Evolutionary conservation across 345 rosid species (phyloP).

Genomic region (Pistacia vera): DNA sequence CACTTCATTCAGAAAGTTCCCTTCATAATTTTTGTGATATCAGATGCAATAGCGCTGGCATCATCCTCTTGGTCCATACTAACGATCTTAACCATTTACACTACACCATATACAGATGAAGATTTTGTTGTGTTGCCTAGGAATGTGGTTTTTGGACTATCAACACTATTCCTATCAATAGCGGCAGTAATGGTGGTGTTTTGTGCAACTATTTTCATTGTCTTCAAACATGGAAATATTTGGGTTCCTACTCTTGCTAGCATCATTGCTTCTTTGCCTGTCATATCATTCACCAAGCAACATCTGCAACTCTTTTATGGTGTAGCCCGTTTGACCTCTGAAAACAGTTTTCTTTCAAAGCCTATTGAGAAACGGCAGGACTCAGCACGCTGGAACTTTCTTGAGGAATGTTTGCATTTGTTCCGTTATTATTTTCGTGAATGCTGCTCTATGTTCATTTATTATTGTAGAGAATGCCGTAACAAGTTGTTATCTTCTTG

Average conservation of each 20-base stretch:
- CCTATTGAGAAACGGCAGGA: too few species aligned
- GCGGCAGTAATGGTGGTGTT: neutral
- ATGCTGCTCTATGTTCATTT: too few species aligned
- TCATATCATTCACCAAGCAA: neutral
- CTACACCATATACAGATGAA: neutral
- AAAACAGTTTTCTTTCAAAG: neutral
- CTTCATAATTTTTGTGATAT: conserved; percentile 12
- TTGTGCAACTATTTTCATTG: neutral
- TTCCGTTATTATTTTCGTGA: too few species aligned
- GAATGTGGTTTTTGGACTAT: neutral
- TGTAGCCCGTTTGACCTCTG: neutral
- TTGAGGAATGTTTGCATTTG: too few species aligned
- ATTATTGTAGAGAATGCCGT: too few species aligned
- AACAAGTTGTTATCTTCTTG: too few species aligned
- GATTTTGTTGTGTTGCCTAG: conserved; percentile 7
- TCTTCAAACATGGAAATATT: neutral
- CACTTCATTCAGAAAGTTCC: neutral
- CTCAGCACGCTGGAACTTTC: too few species aligned
- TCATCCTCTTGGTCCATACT: neutral
- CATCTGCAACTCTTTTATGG: neutral
- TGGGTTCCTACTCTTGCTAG: neutral
- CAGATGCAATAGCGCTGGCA: conserved; percentile 8
- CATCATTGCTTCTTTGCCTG: neutral
- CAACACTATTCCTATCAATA: conserved; percentile 9
- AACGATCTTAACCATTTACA: conserved; percentile 7